phyloP scores from a whole-genome alignment of 1,284 basidiomycete genomes.

The Ustilago nuda region DNA sequence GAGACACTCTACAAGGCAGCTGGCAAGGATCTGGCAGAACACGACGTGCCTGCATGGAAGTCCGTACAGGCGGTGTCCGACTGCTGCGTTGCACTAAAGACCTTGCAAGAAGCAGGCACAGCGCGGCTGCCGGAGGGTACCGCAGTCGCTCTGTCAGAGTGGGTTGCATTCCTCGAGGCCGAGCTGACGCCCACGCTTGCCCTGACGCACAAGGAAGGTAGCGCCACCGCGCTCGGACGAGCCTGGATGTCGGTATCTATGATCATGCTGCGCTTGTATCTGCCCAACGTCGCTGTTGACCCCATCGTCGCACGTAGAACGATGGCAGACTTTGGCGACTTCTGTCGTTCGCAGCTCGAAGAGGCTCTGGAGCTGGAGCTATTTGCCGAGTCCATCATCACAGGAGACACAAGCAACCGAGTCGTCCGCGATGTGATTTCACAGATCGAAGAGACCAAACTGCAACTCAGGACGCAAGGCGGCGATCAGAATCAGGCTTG shows the following conservation, averaged over 20 bases:
- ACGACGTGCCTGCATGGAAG: constrained; percentile 17
- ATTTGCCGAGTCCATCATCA: constrained; percentile 75
- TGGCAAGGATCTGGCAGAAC: constrained; percentile 21
- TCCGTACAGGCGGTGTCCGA: not conserved
- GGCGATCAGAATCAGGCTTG: constrained; percentile 24
- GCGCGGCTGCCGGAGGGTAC: constrained; percentile 18
- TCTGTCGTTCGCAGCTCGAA: constrained; percentile 70
- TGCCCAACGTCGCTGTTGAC: constrained; percentile 89
- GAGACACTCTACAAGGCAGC: constrained; percentile 30
- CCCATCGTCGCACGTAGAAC: constrained; percentile 80
- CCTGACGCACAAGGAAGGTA: not conserved
- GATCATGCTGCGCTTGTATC: constrained; percentile 78
- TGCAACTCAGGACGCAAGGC: constrained; percentile 25
- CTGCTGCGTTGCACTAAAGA: constrained; percentile 18
- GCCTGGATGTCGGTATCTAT: constrained; percentile 78
- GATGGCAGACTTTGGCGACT: constrained; percentile 72
- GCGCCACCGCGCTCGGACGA: constrained; percentile 70
- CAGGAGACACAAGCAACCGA: constrained; percentile 76
- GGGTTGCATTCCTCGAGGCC: constrained; percentile 19
- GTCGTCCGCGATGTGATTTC: constrained; percentile 59
- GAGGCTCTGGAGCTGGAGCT: constrained; percentile 76
- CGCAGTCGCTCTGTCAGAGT: constrained; percentile 20
- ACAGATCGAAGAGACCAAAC: constrained; percentile 20
- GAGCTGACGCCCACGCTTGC: constrained; percentile 13
- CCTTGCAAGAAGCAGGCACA: constrained; percentile 10